Conservation (phyloP, 176 grass and related monocot species). For the Oryza coarctata region DNA sequence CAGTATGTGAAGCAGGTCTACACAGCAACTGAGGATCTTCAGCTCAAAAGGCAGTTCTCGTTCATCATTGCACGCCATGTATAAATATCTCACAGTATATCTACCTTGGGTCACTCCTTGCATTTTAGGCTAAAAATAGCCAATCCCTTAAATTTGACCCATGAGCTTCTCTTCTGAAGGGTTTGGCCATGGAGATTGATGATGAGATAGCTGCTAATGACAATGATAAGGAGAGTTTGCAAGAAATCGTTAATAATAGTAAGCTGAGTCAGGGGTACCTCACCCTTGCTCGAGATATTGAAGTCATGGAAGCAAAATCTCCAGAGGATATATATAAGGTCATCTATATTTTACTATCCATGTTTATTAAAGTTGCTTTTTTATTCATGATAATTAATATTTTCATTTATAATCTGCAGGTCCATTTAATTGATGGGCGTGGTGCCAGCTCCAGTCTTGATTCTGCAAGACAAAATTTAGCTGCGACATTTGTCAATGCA, state of each 20-base stretch:
- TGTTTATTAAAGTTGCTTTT: conserved; percentile 16
- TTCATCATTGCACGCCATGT: conserved; percentile 94
- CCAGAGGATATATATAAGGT: conserved; percentile 99
- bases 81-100: background rate
- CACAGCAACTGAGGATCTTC: conserved; percentile 69
- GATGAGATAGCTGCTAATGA: conserved; percentile 88
- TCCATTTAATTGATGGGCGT: conserved; percentile 93
- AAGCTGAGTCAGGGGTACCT: conserved; percentile 89
- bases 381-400: conserved; percentile 5
- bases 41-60: conserved; percentile 92
- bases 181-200: conserved; percentile 80
- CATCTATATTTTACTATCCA: conserved; percentile 4
- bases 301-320: conserved; percentile 98
- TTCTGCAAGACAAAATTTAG: conserved; percentile 96
- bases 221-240: conserved; percentile 78
- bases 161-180: conserved; percentile 44
- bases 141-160: background rate
- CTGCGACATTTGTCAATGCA: conserved; percentile 97
- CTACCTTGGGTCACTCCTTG: background rate
- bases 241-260: conserved; percentile 89
- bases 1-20: conserved; percentile 95
- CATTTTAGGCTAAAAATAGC: background rate
- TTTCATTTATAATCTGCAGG: conserved; percentile 52
- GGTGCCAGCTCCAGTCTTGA: conserved; percentile 93
- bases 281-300: conserved; percentile 94